A percentile compares a stretch with the other conserved stretches of the same genome.
phyloP scores from a whole-genome alignment of 495 filamentous ascomycete species.

The Penicillium egyptiacum region DNA sequence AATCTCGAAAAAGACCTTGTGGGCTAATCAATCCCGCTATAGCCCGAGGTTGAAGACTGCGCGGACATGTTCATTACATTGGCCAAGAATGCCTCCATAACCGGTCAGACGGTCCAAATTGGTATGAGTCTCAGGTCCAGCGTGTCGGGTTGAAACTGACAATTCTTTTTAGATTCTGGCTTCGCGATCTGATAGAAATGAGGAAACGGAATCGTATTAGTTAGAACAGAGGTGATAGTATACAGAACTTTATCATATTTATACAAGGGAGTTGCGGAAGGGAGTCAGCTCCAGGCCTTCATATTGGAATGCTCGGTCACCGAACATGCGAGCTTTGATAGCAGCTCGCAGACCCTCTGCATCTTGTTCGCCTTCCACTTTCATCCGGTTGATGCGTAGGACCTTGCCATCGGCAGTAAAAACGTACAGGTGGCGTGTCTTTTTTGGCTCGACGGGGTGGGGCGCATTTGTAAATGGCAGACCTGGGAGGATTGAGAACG shows the following conservation, averaged over 20 bases:
- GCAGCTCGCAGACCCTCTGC: constrained; percentile 43
- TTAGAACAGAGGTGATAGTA: constrained; percentile 21
- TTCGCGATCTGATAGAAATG: constrained; percentile 29
- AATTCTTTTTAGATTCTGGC: constrained; percentile 34
- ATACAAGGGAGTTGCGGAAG: constrained; percentile 42
- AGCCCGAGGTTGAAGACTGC: constrained; percentile 58
- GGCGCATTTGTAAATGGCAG: constrained; percentile 39
- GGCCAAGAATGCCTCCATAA: constrained; percentile 59
- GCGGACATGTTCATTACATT: constrained; percentile 53
- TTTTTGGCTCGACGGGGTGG: constrained; percentile 28
- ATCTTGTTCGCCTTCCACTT: constrained; percentile 44
- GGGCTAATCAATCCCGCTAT: constrained; percentile 15
- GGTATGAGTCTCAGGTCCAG: constrained; percentile 36
- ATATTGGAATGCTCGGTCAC: constrained; percentile 32
- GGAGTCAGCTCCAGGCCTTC: constrained; percentile 31
- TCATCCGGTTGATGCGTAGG: constrained; percentile 42
- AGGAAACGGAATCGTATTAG: constrained; percentile 20
- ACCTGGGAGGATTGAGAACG: constrained; percentile 36
- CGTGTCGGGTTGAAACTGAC: constrained; percentile 9
- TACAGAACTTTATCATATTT: constrained; percentile 12
- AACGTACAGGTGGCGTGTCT: constrained; percentile 38
- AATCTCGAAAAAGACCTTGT: neutral
- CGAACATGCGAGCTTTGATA: constrained; percentile 45
- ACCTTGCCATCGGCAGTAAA: constrained; percentile 41
- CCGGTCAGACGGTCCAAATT: constrained; percentile 53